Evolutionary conservation across 768 basidiomycete genomes (phyloP).

Genomic region (Pluteus cervinus): DNA sequence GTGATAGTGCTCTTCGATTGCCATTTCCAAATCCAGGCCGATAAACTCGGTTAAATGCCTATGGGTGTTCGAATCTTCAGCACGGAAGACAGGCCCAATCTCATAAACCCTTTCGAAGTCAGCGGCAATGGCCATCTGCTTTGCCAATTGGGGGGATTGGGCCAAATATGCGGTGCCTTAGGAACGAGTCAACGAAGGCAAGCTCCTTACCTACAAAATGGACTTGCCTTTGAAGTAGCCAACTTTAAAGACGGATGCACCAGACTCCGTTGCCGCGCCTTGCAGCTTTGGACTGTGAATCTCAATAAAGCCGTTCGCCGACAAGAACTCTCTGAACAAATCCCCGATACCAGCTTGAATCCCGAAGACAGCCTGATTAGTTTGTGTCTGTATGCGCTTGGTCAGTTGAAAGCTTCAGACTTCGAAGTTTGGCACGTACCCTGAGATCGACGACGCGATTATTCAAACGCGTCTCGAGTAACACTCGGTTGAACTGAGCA

Average conservation of each 20-base stretch:
- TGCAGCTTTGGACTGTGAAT: constrained; percentile 98
- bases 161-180: constrained; percentile 87
- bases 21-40: constrained; percentile 98
- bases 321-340: constrained; percentile 81
- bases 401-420: constrained; percentile 5
- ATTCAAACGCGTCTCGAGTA: constrained; percentile 91
- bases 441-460: constrained; percentile 92
- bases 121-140: constrained; percentile 99
- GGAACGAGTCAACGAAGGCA: neutral
- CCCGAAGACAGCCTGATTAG: constrained; percentile 94
- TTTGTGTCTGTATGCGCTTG: constrained; percentile 66
- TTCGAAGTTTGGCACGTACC: constrained; percentile 36
- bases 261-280: constrained; percentile 94
- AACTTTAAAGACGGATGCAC: constrained; percentile 97
- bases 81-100: constrained; percentile 94
- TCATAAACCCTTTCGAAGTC: constrained; percentile 99
- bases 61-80: constrained; percentile 95
- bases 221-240: constrained; percentile 98
- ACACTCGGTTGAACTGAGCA: constrained; percentile 70
- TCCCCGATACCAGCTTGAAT: constrained; percentile 85
- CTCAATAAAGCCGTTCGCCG: constrained; percentile 74
- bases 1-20: constrained; percentile 97
- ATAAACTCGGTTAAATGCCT: constrained; percentile 98
- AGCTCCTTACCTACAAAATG: constrained; percentile 19
- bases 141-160: constrained; percentile 94